These are phyloP conservation scores for Platanthera guangdongensis DNA, from an alignment of 106 monocot genomes.

Conservation along the genomic window DNA sequence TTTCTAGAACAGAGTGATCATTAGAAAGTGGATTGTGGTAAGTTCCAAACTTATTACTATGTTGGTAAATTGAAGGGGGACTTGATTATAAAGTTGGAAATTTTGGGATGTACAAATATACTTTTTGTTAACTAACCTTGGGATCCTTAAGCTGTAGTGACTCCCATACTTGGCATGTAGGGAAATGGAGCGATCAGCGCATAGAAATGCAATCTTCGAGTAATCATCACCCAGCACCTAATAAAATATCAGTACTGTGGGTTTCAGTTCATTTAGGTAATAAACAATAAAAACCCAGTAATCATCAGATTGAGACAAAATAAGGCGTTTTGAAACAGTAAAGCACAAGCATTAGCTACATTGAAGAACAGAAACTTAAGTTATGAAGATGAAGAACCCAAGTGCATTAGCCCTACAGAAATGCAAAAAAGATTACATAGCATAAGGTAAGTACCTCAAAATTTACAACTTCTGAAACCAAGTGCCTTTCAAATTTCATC, in stretches of 20 bases:
- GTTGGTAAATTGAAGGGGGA: no score
- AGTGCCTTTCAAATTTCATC: slow-evolving; percentile 90
- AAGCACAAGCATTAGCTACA: neutral
- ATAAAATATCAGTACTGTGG: neutral
- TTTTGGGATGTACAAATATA: neutral
- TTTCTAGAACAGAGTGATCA: no score
- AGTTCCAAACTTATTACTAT: no score
- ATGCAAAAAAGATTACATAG: neutral
- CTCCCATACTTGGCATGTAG: slow-evolving; percentile 79
- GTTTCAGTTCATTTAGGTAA: neutral
- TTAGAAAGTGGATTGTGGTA: no score
- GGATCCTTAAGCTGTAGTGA: slow-evolving; percentile 68
- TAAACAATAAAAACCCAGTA: neutral
- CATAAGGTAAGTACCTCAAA: slow-evolving; percentile 60
- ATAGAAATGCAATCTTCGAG: slow-evolving; percentile 71
- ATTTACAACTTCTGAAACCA: slow-evolving; percentile 86
- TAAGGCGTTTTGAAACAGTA: no score
- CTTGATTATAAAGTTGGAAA: neutral
- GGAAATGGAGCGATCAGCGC: slow-evolving; percentile 63
- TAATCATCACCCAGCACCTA: slow-evolving; percentile 70
- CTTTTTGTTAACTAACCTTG: slow-evolving; percentile 34
- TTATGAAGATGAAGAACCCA: neutral
- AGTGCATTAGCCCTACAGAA: neutral
- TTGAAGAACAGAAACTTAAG: neutral
- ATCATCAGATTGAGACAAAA: neutral